A percentile compares a stretch with the other conserved stretches of the same genome.
These are phyloP conservation scores for Elaphomyces granulatus DNA, from an alignment of 495 filamentous ascomycete species.

Conservation along the genomic window DNA sequence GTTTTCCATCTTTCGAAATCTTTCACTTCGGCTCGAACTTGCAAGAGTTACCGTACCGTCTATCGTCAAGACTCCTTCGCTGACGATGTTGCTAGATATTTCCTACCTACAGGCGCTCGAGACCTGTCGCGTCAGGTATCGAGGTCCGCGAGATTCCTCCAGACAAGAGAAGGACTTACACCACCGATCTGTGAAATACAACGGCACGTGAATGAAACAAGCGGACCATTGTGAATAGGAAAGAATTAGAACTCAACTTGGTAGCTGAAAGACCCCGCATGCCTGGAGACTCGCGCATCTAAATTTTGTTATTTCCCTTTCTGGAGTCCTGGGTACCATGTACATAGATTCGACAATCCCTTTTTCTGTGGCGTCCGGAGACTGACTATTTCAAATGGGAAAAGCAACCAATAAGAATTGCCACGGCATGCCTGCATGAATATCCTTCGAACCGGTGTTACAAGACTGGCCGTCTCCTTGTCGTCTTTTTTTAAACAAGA, in stretches of 20 bases:
- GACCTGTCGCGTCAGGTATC: conserved; percentile 51
- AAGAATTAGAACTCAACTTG: background rate
- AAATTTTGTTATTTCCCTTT: background rate
- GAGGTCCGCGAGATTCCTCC: conserved; percentile 42
- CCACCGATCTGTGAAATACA: conserved; percentile 33
- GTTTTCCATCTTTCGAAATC: background rate
- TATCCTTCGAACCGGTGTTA: too few relatives aligned
- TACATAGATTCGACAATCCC: conserved; percentile 21
- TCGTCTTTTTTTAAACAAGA: too few relatives aligned
- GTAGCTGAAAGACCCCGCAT: conserved; percentile 5
- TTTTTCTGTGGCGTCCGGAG: too few relatives aligned
- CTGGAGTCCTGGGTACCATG: too few relatives aligned
- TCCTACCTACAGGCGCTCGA: conserved; percentile 41
- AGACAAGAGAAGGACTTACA: conserved; percentile 29
- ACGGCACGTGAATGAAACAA: conserved; percentile 29
- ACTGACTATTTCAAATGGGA: too few relatives aligned
- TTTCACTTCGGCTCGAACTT: background rate
- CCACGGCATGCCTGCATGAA: too few relatives aligned
- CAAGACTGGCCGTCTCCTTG: too few relatives aligned
- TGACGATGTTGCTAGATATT: conserved; percentile 40
- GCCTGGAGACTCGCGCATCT: conserved; percentile 9
- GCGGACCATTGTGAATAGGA: too few relatives aligned
- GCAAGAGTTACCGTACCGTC: background rate
- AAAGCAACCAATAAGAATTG: too few relatives aligned
- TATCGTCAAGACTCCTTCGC: background rate